A percentile compares a stretch with the other conserved stretches of the same genome.
phyloP scores from a whole-genome alignment of 2,329 filamentous ascomycete genomes.

The Nannizziopsis arthrosporioides region DNA sequence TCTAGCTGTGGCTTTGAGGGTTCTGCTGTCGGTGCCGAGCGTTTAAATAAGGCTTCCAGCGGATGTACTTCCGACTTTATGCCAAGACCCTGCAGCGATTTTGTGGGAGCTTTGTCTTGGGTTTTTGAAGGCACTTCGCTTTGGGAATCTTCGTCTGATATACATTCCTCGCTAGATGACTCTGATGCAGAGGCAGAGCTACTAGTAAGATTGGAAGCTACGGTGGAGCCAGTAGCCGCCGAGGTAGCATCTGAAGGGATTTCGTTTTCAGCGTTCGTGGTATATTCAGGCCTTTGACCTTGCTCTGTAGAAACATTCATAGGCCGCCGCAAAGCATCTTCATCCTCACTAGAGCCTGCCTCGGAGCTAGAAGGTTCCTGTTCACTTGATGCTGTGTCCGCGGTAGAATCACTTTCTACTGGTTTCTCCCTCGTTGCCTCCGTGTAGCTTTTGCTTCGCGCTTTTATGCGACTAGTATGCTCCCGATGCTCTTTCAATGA shows the following conservation, averaged over 20 bases:
- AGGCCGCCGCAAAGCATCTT: background rate
- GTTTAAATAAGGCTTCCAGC: conserved; percentile 85
- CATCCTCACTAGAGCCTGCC: conserved; percentile 11
- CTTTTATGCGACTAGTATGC: conserved; percentile 5
- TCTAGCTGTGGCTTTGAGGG: conserved; percentile 24
- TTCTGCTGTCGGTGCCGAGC: conserved; percentile 37
- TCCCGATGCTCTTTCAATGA: conserved; percentile 1
- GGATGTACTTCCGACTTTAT: conserved; percentile 53
- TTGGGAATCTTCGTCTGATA: background rate
- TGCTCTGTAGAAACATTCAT: background rate
- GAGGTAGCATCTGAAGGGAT: too few species aligned
- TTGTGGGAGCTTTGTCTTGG: background rate
- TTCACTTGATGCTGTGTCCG: conserved; percentile 19
- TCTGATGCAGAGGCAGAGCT: too few species aligned
- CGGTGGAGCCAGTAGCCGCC: too few species aligned
- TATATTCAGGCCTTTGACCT: background rate
- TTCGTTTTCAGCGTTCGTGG: background rate
- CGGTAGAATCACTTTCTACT: conserved; percentile 19
- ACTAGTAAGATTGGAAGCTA: too few species aligned
- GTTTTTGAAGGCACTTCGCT: background rate
- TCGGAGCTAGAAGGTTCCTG: conserved; percentile 21
- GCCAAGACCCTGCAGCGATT: background rate
- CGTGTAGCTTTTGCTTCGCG: conserved; percentile 12
- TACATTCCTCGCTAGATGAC: background rate
- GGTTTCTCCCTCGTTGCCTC: conserved; percentile 11